Evolutionary conservation across 1,139 yeast genomes (phyloP).

Genomic region (Pneumocystis wakefieldiae): DNA sequence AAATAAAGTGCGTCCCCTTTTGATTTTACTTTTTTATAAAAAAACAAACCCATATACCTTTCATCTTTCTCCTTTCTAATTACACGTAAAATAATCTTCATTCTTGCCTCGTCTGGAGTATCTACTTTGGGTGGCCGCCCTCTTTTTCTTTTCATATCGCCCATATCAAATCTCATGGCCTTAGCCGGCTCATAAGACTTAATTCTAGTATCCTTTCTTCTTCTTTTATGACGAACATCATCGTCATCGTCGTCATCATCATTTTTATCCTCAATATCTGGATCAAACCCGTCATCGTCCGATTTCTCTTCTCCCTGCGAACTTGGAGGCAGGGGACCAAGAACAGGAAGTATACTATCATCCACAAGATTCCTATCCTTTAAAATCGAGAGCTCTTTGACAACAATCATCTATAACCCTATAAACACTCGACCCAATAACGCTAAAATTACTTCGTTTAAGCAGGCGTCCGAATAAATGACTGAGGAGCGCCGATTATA

Average conservation of each 20-base stretch:
- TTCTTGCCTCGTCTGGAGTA: constrained; percentile 11
- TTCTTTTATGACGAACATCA: constrained; percentile 14
- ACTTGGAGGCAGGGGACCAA: constrained; percentile 50
- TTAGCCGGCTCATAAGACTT: background rate
- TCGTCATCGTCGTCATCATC: constrained; percentile 26
- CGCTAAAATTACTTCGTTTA: constrained; percentile 15
- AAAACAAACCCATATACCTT: background rate
- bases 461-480: constrained; percentile 56
- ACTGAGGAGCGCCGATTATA: constrained; percentile 59
- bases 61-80: background rate
- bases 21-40: background rate
- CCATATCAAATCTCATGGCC: background rate
- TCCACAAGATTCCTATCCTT: constrained; percentile 29
- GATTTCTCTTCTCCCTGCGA: constrained; percentile 3
- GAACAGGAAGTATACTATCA: constrained; percentile 37
- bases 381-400: constrained; percentile 40
- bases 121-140: constrained; percentile 9
- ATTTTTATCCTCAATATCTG: constrained; percentile 18
- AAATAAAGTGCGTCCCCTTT: constrained; percentile 7
- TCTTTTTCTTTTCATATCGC: constrained; percentile 2
- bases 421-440: background rate
- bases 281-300: constrained; percentile 16
- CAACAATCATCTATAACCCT: constrained; percentile 43
- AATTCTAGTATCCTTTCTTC: background rate
- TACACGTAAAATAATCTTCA: constrained; percentile 4